Percentiles rank a stretch among this genome's conserved stretches.
Evolutionary conservation across 2,329 filamentous ascomycete genomes (phyloP).

Genomic region (Trichophyton schoenleinii): DNA sequence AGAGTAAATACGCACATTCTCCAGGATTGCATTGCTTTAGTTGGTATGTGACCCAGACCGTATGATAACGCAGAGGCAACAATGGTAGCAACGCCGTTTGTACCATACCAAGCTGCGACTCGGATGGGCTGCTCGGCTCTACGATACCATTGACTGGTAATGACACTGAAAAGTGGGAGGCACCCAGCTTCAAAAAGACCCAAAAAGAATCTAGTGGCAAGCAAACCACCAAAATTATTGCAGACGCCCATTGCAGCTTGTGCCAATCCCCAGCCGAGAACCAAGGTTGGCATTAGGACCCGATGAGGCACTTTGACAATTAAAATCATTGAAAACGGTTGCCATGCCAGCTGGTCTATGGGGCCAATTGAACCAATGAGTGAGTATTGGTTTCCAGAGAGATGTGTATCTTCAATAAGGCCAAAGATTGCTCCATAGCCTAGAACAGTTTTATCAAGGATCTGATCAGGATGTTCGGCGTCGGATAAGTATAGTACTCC

Average conservation of each 20-base stretch:
- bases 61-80: conserved; percentile 45
- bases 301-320: conserved; percentile 50
- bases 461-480: conserved; percentile 14
- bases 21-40: conserved; percentile 35
- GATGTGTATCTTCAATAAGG: conserved; percentile 37
- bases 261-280: conserved; percentile 39
- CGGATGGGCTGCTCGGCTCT: conserved; percentile 49
- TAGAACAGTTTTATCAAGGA: conserved; percentile 48
- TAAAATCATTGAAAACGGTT: conserved; percentile 47
- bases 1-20: conserved; percentile 31
- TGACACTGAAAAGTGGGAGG: conserved; percentile 33
- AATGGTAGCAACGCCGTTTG: conserved; percentile 47
- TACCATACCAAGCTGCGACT: conserved; percentile 55
- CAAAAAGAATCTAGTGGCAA: conserved; percentile 41
- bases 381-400: conserved; percentile 45
- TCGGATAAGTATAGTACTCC: neutral
- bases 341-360: conserved; percentile 50
- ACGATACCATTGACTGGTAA: conserved; percentile 37
- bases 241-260: conserved; percentile 38
- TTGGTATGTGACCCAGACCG: conserved; percentile 44
- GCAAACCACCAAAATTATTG: conserved; percentile 34
- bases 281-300: conserved; percentile 42
- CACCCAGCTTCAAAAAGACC: conserved; percentile 43
- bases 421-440: conserved; percentile 48
- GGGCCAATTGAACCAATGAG: conserved; percentile 45